phyloP scores from a whole-genome alignment of 1,284 basidiomycete species.

The Acaromyces ingoldii region DNA sequence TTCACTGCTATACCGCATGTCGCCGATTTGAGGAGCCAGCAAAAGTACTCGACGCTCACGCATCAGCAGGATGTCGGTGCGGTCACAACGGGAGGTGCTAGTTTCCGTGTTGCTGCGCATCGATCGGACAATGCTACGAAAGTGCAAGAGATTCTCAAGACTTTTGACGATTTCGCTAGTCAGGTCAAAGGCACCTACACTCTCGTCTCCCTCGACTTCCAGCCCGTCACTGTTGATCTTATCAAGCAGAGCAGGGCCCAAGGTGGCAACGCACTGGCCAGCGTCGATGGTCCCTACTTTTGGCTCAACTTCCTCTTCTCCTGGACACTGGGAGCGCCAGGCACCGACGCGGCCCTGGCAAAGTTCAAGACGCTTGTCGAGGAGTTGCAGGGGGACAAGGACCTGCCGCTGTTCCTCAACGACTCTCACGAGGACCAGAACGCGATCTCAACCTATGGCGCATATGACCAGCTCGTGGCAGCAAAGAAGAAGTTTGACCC shows the following conservation, averaged over 20 bases:
- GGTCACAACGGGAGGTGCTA: neutral
- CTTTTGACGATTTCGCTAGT: neutral
- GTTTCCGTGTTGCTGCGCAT: slow-evolving; percentile 1
- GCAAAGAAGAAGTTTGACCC: slow-evolving; percentile 20
- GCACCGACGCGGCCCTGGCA: neutral
- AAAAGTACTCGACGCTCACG: slow-evolving; percentile 1
- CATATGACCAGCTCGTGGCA: slow-evolving; percentile 14
- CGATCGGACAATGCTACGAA: neutral
- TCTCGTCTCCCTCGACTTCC: slow-evolving; percentile 8
- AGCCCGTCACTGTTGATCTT: slow-evolving; percentile 7
- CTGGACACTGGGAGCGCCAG: slow-evolving; percentile 1
- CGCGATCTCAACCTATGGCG: slow-evolving; percentile 18
- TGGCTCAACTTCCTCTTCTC: slow-evolving; percentile 13
- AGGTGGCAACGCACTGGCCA: slow-evolving; percentile 18
- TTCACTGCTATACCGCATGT: slow-evolving; percentile 13
- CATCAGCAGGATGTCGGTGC: neutral
- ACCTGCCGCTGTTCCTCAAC: slow-evolving; percentile 30
- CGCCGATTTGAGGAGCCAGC: neutral
- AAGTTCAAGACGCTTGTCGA: slow-evolving; percentile 6
- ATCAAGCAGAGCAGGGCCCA: slow-evolving; percentile 4
- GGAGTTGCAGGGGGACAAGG: slow-evolving; percentile 6
- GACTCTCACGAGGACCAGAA: slow-evolving; percentile 21
- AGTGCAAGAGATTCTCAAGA: neutral
- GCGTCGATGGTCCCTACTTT: slow-evolving; percentile 10
- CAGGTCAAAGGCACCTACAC: slow-evolving; percentile 2